Percentiles rank a stretch among this genome's conserved stretches.
Conservation (phyloP, 805 yeast genomes). For the Komagataella ulmi region DNA sequence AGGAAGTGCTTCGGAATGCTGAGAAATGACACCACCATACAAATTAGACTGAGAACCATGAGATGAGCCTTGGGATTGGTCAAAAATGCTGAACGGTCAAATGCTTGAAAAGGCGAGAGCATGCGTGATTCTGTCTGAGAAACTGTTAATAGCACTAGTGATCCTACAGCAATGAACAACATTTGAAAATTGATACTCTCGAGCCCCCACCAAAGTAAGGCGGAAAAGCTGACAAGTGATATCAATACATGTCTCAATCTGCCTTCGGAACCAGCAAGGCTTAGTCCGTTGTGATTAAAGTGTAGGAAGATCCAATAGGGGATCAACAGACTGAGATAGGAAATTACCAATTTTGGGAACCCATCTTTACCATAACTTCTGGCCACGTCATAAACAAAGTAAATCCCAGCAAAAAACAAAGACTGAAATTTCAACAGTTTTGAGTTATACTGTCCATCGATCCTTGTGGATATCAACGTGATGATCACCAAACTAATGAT, state of each 20-base stretch:
- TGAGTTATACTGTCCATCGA: constrained; percentile 7
- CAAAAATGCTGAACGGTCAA: constrained; percentile 4
- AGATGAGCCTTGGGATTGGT: constrained; percentile 2
- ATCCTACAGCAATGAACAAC: constrained; percentile 17
- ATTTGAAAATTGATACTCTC: constrained; percentile 13
- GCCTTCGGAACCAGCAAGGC: constrained; percentile 1
- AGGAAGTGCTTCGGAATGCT: neutral
- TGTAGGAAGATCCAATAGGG: neutral
- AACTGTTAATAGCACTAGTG: constrained; percentile 12
- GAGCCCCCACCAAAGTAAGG: constrained; percentile 5
- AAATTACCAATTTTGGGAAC: constrained; percentile 1
- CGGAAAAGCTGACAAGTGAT: constrained; percentile 1
- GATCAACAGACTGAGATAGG: constrained; percentile 2
- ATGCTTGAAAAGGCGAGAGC: constrained; percentile 6
- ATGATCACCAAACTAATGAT: constrained; percentile 12
- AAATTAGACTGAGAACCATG: neutral
- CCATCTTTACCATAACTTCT: constrained; percentile 1
- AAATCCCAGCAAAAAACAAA: constrained; percentile 1
- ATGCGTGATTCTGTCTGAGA: constrained; percentile 14
- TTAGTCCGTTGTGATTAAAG: neutral
- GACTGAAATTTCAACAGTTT: constrained; percentile 1
- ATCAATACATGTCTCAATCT: neutral
- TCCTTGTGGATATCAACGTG: constrained; percentile 6
- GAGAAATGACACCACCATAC: neutral
- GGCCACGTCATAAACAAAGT: neutral